These are phyloP conservation scores for Penicillium sp. DNA, from an alignment of 2,329 filamentous ascomycete species.

Conservation along the genomic window DNA sequence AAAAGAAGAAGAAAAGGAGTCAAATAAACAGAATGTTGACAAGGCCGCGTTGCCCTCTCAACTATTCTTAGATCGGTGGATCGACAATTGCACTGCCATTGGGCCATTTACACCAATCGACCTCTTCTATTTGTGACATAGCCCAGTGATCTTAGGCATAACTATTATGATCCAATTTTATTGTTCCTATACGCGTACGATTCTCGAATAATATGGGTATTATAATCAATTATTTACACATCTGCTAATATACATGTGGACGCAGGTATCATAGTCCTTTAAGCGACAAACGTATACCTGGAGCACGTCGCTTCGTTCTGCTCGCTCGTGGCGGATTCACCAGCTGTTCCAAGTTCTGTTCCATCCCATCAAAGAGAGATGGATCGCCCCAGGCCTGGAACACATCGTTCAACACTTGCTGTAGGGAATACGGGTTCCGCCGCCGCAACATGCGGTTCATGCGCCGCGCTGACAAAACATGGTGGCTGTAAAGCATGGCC, in stretches of 20 bases:
- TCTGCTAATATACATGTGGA: slow-evolving; percentile 4
- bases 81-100: slow-evolving; percentile 11
- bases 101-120: not conserved
- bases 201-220: not conserved
- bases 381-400: slow-evolving; percentile 29
- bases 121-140: not conserved
- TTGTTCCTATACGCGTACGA: not conserved
- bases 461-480: slow-evolving; percentile 23
- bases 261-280: slow-evolving; percentile 3
- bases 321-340: slow-evolving; percentile 19
- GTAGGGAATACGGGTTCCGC: slow-evolving; percentile 29
- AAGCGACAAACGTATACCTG: slow-evolving; percentile 5
- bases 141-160: not conserved
- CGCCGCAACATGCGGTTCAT: slow-evolving; percentile 31
- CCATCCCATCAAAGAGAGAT: slow-evolving; percentile 23
- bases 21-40: slow-evolving; percentile 15
- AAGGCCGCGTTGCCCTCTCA: slow-evolving; percentile 25
- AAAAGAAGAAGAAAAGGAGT: not conserved
- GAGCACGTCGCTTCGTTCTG: slow-evolving; percentile 8
- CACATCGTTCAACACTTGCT: slow-evolving; percentile 28
- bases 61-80: slow-evolving; percentile 24
- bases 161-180: not conserved
- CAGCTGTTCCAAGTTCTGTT: slow-evolving; percentile 16
- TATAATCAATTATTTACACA: slow-evolving; percentile 7
- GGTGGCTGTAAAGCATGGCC: slow-evolving; percentile 29